Evolutionary conservation across 163 green algal species (phyloP), one percentile per base, ranked within the genome.

Genomic region (Chlamydomonas reinhardtii): DNA sequence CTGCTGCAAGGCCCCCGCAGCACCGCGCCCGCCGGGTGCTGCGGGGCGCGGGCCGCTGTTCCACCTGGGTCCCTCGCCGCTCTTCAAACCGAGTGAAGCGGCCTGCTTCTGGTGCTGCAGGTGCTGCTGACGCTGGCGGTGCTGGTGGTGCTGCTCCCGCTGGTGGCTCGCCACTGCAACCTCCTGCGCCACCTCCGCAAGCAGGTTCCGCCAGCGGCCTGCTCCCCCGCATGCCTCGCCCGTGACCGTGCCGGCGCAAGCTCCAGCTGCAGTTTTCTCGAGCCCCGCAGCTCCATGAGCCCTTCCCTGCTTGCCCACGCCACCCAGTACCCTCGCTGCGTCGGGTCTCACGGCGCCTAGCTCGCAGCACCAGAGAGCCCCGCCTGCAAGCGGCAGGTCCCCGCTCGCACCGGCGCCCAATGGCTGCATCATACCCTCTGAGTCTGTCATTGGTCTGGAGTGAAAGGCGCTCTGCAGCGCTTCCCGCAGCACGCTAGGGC

Each of bases 301-400:
- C 11, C 27, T 27, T n/a, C n/a, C n/a, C n/a, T n/a, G n/a, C 11
- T 19, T 39, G 22, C 32, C 37, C 56, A 24, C 59, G 65, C 22
- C 74, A 8, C 31, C 54, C 37, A 11, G 71, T 48, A 48, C 39
- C 39, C 37, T 39, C 3, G 27, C 75, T 9, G 37, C 65, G 4
- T 12, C 2, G 16, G 4, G 0, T 24, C 62, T 24, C 8, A 4
- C 25, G 12, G 62, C 27, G 8, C 62, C 24, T 20, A 82, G 59
- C 75, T 82, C 59, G 2, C 35, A 73, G 56, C 75, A 82, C 75
- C 75, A 82, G 6, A 82, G 61, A 24, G 75, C 75, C 75, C 73
- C 12, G 34, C 75, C 34, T 3, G 2, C 48, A 8, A 15, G 61
- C 24, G 32, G 61, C 25, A 31, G 61, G 16, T 5, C 61, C 12